Base-by-base conservation (phyloP, 306 rosid species). In the Urtica urens region DNA sequence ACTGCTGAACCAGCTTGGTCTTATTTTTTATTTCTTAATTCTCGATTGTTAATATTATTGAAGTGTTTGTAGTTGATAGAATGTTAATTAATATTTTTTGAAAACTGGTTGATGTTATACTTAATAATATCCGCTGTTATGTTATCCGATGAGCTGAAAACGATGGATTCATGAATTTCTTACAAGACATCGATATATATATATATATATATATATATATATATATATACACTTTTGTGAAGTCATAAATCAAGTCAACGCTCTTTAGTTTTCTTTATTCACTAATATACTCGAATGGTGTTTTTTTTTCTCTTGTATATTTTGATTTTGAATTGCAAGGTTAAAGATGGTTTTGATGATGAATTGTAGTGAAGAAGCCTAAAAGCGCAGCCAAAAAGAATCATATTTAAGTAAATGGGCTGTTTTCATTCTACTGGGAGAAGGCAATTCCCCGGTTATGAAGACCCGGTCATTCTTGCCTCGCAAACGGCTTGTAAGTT, bases 401-500 rank as follows among this genome's bases (percentile, higher is more conserved):
- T 29, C 57, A 43, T 68, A 71, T 54, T 57, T 53, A 13, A 40
- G 55, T 47, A 69, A 79, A 85, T 90, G 99, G 99, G 99, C 21
- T 90, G 99, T 58, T 46, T 75, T 14, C 39, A 56, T 55, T 82
- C 99, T 18, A 85, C 52, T 58, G 74, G 57, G 38, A 78, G 55
- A 24, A 55, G 62, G 38, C 66, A 41, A 28, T 63, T 30, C 62
- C 79, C 65, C 0, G 69, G 67, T 29, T 75, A 90, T 10, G 86
- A 82, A 59, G 78, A 79, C 23, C 79, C 93, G 43, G 23, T 69
- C 8, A 35, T 14, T 27, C 94, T 90, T 24, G 85, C 99, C 28
- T 71, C 94, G 25, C 76, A 90, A 59, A 90, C 99, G 9, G 69
- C 83, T 10, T 90, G 96, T 90, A 68, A 79, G 94, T 74, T 59